Percentiles rank a stretch among this genome's conserved stretches.
Evolutionary conservation across 208 protist genomes (phyloP).

Genomic region (Leishmania aethiopica): DNA sequence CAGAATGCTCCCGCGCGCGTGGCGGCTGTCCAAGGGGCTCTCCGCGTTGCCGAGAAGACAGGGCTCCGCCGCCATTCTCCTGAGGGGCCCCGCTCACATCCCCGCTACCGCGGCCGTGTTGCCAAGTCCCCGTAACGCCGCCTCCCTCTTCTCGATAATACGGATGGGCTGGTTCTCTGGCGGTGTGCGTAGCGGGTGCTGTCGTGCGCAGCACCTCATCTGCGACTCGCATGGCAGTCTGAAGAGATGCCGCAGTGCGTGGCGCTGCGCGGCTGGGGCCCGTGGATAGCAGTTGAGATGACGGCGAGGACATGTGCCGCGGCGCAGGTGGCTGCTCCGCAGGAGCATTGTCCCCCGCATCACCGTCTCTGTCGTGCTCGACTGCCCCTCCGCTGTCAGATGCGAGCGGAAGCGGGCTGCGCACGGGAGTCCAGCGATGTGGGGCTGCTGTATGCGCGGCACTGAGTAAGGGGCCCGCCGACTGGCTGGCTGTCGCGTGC

Average conservation of each 20-base stretch:
- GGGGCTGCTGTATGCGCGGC: neutral
- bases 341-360: neutral
- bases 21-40: neutral
- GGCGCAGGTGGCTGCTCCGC: neutral
- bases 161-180: slow-evolving; percentile 7
- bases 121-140: neutral
- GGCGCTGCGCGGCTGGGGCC: neutral
- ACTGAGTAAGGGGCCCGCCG: neutral
- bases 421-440: slow-evolving; percentile 20
- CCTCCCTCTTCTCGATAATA: slow-evolving; percentile 7
- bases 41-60: neutral
- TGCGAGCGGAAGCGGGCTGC: neutral
- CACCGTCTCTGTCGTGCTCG: neutral
- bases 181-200: neutral
- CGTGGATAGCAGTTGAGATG: neutral
- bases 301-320: neutral
- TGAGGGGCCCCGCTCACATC: neutral
- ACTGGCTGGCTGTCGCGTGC: neutral
- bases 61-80: neutral
- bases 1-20: neutral
- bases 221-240: slow-evolving; percentile 19
- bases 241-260: neutral
- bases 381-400: neutral
- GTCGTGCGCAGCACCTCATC: slow-evolving; percentile 26
- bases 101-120: neutral